These are phyloP conservation scores for Phlyctochytrium planicorne DNA, from an alignment of 192 early-diverging fungal genomes.

Conservation along the genomic window DNA sequence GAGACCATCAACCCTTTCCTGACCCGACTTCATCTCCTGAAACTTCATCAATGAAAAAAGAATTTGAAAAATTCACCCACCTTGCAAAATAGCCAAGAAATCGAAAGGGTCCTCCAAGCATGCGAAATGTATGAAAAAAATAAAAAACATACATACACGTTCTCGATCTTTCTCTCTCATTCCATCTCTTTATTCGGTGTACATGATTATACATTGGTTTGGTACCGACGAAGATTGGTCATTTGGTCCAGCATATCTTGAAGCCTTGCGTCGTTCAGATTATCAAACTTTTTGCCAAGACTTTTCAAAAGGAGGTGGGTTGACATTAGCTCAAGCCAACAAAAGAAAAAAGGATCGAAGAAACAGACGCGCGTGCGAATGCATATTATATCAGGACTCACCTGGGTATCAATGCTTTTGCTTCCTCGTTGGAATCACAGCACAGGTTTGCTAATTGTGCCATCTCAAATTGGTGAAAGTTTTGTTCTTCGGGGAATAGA, in stretches of 20 bases:
- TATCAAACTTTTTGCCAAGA: conserved; percentile 54
- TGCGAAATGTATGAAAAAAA: too few relatives aligned
- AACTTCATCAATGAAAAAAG: too few relatives aligned
- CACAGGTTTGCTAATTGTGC: conserved; percentile 90
- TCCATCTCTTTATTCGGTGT: too few relatives aligned
- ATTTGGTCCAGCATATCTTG: conserved; percentile 82
- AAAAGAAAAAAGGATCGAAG: not conserved
- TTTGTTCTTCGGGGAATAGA: conserved; percentile 31
- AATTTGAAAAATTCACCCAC: too few relatives aligned
- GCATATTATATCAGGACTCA: conserved; percentile 33
- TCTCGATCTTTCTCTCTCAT: too few relatives aligned
- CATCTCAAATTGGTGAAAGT: conserved; percentile 80
- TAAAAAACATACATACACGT: too few relatives aligned
- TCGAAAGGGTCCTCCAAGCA: too few relatives aligned
- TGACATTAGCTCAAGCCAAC: not conserved
- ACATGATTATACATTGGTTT: too few relatives aligned
- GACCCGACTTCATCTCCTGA: too few relatives aligned
- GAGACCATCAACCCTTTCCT: too few relatives aligned
- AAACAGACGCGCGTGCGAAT: too few relatives aligned
- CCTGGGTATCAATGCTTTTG: conserved; percentile 88
- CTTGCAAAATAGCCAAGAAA: too few relatives aligned
- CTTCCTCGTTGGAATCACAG: conserved; percentile 90
- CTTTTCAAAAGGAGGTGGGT: conserved; percentile 35
- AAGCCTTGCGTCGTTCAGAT: conserved; percentile 67
- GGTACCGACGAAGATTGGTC: conserved; percentile 74